Percentiles rank a stretch among this genome's conserved stretches.
phyloP scores from a whole-genome alignment of 345 rosid genomes.

The Hirschfeldia incana region DNA sequence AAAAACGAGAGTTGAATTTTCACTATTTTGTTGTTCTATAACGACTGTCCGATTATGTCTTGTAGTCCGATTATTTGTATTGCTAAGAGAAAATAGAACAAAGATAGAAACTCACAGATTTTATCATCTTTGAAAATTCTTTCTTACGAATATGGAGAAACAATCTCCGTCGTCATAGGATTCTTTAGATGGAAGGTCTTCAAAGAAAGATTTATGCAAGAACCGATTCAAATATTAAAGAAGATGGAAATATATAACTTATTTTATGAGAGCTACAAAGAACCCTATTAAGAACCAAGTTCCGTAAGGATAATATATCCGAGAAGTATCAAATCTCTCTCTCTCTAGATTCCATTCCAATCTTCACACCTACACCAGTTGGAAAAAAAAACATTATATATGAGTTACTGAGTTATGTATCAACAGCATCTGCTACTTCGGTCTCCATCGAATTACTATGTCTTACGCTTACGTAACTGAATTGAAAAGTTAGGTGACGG shows the following conservation, averaged over 20 bases:
- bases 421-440: conserved; percentile 27
- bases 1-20: background rate
- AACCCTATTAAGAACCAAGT: conserved; percentile 30
- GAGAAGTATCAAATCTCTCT: conserved; percentile 36
- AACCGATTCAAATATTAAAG: conserved; percentile 24
- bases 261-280: conserved; percentile 24
- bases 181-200: conserved; percentile 20
- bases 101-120: background rate
- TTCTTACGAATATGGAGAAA: background rate
- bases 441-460: conserved; percentile 37
- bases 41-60: background rate
- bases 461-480: conserved; percentile 42
- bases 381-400: conserved; percentile 24
- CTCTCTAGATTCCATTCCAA: conserved; percentile 35
- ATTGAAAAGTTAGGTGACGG: conserved; percentile 39
- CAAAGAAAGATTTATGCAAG: conserved; percentile 13
- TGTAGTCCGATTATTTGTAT: background rate
- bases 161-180: conserved; percentile 20
- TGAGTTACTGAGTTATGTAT: conserved; percentile 17
- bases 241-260: conserved; percentile 20
- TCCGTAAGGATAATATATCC: conserved; percentile 31
- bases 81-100: background rate
- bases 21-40: background rate
- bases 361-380: conserved; percentile 37
- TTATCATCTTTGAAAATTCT: background rate